Evolutionary conservation across 2,329 filamentous ascomycete species (phyloP), one percentile per base, ranked within the genome.

Genomic region (Aspergillus melleus): DNA sequence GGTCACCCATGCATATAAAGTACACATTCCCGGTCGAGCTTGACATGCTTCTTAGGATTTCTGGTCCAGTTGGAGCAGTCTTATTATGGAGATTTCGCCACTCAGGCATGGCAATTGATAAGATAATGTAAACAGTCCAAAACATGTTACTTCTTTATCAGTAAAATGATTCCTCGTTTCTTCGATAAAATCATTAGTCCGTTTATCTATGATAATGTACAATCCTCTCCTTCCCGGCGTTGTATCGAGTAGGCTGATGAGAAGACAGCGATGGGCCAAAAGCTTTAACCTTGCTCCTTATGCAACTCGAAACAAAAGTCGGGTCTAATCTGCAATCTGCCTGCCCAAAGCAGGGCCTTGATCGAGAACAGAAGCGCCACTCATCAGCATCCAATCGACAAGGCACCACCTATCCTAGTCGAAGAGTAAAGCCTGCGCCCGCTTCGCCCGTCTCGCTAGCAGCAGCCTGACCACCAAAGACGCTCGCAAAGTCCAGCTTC

Each of bases 381-480:
- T 29, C 32, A 36, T 36, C 32, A 36, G 32, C 10, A 11, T 12
- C 32, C 26, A 36, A 36, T 36, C 11, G 32, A 11, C 10, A 6
- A 4, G 42, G 16, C 4, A 19, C 26, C 20, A 24, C 26, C 51
- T 66, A 80, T n/a, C 77, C 78, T 79, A 92, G 84, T 46, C 89
- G 84, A 63, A 92, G 74, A 12, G 74, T 70, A 66, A 79, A 78
- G 5, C 77, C 84, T 85, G 87, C 66, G 82, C 85, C 71, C 86
- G 74, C 49, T 81, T 84, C 76, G 86, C 90, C 9, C 3, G 88
- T 86, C 36, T 85, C 88, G 3, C 88, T 29, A 29, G 26, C 88
- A 64, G 80, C 84, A 55, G 88, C 84, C 36, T 87, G 82, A 2
- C 86, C 85, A 11, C 86, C 84, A 73, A 92, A 91, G 44, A 92